Conservation (phyloP, 148 eudicot genomes). For the Cornus suecica region DNA sequence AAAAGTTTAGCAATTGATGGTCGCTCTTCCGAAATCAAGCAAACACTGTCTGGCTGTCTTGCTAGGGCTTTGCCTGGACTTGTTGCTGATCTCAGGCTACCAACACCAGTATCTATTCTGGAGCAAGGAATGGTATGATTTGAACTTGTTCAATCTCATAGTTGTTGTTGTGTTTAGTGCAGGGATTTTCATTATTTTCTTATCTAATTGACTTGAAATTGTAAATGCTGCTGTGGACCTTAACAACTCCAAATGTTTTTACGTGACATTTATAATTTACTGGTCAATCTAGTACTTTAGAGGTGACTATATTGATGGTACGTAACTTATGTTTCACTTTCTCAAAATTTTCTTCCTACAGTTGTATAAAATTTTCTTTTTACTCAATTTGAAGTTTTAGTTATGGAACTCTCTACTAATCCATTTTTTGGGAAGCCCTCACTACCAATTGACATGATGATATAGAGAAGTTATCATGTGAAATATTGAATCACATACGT, state of each 20-base stretch:
- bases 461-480: neutral
- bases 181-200: neutral
- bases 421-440: neutral
- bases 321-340: neutral
- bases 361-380: neutral
- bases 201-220: neutral
- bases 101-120: constrained; percentile 57
- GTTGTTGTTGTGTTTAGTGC: neutral
- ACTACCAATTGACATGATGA: neutral
- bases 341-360: neutral
- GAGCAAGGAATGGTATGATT: constrained; percentile 70
- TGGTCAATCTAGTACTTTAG: neutral
- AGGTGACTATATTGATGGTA: neutral
- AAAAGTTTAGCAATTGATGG: constrained; percentile 63
- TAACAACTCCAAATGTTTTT: neutral
- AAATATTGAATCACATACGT: neutral
- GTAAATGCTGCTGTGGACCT: neutral
- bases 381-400: neutral
- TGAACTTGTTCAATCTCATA: constrained; percentile 1
- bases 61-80: constrained; percentile 76
- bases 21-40: constrained; percentile 84
- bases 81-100: constrained; percentile 58
- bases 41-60: constrained; percentile 75
- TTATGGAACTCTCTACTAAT: neutral
- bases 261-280: neutral